Evolutionary conservation across 306 rosid genomes (phyloP), one percentile per base, ranked within the genome.

Genomic region (Parietaria judaica): DNA sequence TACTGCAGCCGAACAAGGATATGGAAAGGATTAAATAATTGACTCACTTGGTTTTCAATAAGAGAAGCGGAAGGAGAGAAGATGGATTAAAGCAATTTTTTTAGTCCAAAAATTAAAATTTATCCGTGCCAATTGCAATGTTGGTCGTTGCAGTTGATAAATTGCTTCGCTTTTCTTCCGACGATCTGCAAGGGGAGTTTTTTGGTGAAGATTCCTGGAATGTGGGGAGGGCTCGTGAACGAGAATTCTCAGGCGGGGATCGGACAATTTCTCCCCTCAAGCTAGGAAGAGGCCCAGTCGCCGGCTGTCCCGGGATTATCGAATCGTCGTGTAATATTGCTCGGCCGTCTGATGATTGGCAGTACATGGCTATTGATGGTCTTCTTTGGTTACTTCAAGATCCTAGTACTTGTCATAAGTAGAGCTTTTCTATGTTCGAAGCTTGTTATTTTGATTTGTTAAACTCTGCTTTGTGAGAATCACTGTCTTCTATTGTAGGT

Each of bases 111-210:
- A 23, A 23, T 1, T 23, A 23, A 23, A 23, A 23, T 23, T 23
- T 23, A 2, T 23, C 31, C 99, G 39, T 88, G 99, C 61, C 99
- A 94, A 78, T 70, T 94, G 72, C 99, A 94, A 68, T 94, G 99
- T 69, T 94, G 99, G 99, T 94, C 99, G 51, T 85, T 88, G 68
- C 99, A 94, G 83, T 95, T 94, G 50, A 88, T 94, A 64, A 94
- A 94, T 67, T 94, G 99, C 74, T 94, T 88, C 72, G 94, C 99
- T 54, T 88, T 88, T 53, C n/a, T n/a, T n/a, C n/a, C n/a, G n/a
- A n/a, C n/a, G n/a, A n/a, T n/a, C n/a, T n/a, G n/a, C n/a, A n/a
- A n/a, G n/a, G n/a, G n/a, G n/a, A n/a, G n/a, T n/a, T n/a, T n/a
- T n/a, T n/a, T n/a, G n/a, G n/a, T n/a, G n/a, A n/a, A n/a, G n/a